Evolutionary conservation across 139 green algal genomes (phyloP), one percentile per base, ranked within the genome.

Genomic region (Coelastrella sp.): DNA sequence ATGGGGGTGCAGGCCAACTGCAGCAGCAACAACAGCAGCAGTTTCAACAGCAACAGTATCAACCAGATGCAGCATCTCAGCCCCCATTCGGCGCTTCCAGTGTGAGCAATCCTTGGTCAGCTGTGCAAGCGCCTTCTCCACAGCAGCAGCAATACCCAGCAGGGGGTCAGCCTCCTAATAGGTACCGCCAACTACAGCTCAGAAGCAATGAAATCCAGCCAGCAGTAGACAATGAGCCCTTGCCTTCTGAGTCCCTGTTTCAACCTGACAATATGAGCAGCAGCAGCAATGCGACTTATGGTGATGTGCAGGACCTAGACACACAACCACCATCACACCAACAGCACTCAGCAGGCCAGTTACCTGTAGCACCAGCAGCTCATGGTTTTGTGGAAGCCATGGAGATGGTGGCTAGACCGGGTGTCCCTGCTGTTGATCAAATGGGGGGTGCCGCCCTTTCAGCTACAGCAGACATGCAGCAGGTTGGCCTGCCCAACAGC

Each of bases 21-120:
- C 68, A 59, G 68, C 68, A 53, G 35, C 71, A 79, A 35, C 71
- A 79, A 30, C 69, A 62, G 25, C 69, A 79, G 68, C 40, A 60
- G 38, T 23, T 21, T n/a, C 68, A 60, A 25, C 40, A 60, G 40
- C 37, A 25, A 38, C n/a, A 50, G 53, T 9, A 21, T 32, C 17
- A n/a, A 5, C 19, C 53, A 32, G 53, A 9, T 32, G 17, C 53
- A 32, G 21, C 53, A 64, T 19, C 19, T 32, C 17, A 13, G 11
- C 45, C 45, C 45, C 45, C 45, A 57, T n/a, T n/a, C n/a, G n/a
- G n/a, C n/a, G n/a, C n/a, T n/a, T n/a, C n/a, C n/a, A n/a, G n/a
- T n/a, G n/a, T n/a, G n/a, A n/a, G n/a, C n/a, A n/a, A n/a, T n/a
- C n/a, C n/a, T n/a, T n/a, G n/a, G n/a, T n/a, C n/a, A n/a, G n/a